Evolutionary conservation across 768 basidiomycete species (phyloP).

Genomic region (Lentinula edodes): DNA sequence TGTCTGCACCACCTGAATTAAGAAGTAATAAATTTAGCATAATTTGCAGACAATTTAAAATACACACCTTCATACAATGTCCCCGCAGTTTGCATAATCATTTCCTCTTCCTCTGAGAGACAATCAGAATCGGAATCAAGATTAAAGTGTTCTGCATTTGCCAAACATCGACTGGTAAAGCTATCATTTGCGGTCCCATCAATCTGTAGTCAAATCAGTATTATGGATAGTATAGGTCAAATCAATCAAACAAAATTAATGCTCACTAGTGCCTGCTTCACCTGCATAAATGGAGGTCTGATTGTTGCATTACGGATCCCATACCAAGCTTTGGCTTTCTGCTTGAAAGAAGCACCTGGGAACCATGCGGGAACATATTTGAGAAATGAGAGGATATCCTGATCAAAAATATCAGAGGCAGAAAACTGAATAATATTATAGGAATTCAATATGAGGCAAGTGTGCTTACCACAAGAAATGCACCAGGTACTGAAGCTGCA

Average conservation of each 20-base stretch:
- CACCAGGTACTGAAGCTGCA: slow-evolving; percentile 32
- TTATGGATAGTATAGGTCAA: too few species aligned
- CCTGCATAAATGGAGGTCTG: neutral
- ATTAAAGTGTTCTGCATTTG: neutral
- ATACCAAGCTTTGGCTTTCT: neutral
- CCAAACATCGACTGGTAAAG: neutral
- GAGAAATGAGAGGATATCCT: neutral
- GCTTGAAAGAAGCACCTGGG: slow-evolving; percentile 5
- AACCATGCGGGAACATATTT: neutral
- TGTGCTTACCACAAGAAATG: slow-evolving; percentile 33
- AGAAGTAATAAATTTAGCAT: too few species aligned
- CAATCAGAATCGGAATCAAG: neutral
- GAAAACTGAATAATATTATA: too few species aligned
- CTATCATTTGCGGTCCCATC: neutral
- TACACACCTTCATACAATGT: slow-evolving; percentile 1
- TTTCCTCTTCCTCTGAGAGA: neutral
- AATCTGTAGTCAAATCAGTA: neutral
- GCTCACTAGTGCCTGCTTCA: neutral
- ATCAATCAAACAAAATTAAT: neutral
- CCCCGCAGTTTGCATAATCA: slow-evolving; percentile 2
- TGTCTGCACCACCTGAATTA: neutral
- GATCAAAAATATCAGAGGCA: too few species aligned
- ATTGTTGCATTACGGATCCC: neutral
- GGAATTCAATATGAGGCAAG: neutral
- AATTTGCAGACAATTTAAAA: too few species aligned